A percentile compares a stretch with the other conserved stretches of the same genome.
phyloP scores from a whole-genome alignment of 2,329 filamentous ascomycete species.

The Botryosphaeria dothidea region DNA sequence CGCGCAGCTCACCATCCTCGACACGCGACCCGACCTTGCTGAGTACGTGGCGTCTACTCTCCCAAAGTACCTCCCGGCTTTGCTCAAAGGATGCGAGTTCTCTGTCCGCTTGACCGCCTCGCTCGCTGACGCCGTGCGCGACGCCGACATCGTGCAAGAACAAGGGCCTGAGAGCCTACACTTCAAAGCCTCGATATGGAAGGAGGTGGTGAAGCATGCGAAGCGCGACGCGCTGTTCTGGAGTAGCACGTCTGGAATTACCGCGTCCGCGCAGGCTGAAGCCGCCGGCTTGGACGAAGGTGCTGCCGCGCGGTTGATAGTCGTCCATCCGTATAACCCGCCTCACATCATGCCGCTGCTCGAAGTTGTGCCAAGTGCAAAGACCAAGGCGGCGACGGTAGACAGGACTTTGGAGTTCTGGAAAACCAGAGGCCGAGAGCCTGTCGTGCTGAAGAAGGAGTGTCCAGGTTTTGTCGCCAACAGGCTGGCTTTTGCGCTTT shows the following conservation, averaged over 20 bases:
- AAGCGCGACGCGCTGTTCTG: slow-evolving; percentile 52
- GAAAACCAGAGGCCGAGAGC: slow-evolving; percentile 42
- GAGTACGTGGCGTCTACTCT: slow-evolving; percentile 46
- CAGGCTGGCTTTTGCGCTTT: slow-evolving; percentile 57
- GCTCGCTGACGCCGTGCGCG: slow-evolving; percentile 45
- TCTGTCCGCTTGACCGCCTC: slow-evolving; percentile 39
- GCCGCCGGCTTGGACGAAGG: slow-evolving; percentile 21
- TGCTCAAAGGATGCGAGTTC: slow-evolving; percentile 23
- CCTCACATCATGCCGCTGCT: slow-evolving; percentile 63
- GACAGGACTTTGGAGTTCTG: slow-evolving; percentile 49
- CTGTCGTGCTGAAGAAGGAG: slow-evolving; percentile 55
- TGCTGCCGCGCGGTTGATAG: slow-evolving; percentile 43
- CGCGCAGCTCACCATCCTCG: slow-evolving; percentile 49
- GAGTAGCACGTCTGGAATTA: slow-evolving; percentile 60
- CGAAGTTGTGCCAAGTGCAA: slow-evolving; percentile 56
- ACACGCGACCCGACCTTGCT: slow-evolving; percentile 51
- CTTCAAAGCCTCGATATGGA: slow-evolving; percentile 57
- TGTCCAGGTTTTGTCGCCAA: slow-evolving; percentile 60
- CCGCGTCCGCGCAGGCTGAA: slow-evolving; percentile 50
- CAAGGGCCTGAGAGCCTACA: slow-evolving; percentile 56
- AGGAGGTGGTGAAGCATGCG: slow-evolving; percentile 50
- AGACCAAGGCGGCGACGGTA: slow-evolving; percentile 42
- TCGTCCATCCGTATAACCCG: slow-evolving; percentile 64
- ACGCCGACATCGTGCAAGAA: slow-evolving; percentile 59
- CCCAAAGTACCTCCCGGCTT: slow-evolving; percentile 42